Percentiles rank a stretch among this genome's conserved stretches.
Evolutionary conservation across 495 filamentous ascomycete genomes (phyloP).

Genomic region (Patellaria atrata): DNA sequence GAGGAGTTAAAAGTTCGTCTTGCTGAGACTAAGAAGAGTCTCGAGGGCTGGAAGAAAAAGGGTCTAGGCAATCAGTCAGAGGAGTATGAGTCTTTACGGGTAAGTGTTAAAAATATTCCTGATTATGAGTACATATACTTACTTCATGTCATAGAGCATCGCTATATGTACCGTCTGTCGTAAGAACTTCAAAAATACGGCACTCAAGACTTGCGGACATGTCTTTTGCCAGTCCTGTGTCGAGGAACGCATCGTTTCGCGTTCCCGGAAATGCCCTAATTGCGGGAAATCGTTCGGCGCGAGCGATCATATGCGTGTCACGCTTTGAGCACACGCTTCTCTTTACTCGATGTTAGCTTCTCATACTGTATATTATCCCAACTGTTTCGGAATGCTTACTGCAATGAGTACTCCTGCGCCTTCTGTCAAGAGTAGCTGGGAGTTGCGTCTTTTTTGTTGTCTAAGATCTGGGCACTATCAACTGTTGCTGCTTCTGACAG

Average conservation of each 20-base stretch:
- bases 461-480: too few species aligned
- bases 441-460: too few species aligned
- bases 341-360: too few species aligned
- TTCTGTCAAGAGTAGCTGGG: too few species aligned
- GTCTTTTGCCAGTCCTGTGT: slow-evolving; percentile 86
- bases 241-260: slow-evolving; percentile 69
- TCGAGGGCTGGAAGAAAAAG: slow-evolving; percentile 71
- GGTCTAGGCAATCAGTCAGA: slow-evolving; percentile 62
- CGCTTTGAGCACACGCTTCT: slow-evolving; percentile 6
- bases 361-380: too few species aligned
- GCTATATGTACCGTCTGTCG: slow-evolving; percentile 84
- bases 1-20: slow-evolving; percentile 59
- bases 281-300: slow-evolving; percentile 82
- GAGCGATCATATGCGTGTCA: slow-evolving; percentile 45
- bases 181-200: slow-evolving; percentile 82
- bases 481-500: too few species aligned
- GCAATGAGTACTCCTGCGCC: too few species aligned
- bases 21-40: slow-evolving; percentile 57
- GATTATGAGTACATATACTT: slow-evolving; percentile 2
- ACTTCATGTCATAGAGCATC: slow-evolving; percentile 43
- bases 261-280: slow-evolving; percentile 87
- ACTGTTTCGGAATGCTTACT: too few species aligned
- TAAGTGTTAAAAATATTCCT: slow-evolving; percentile 34
- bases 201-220: slow-evolving; percentile 88
- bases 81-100: slow-evolving; percentile 70